Percentiles rank a stretch among this genome's conserved stretches.
Evolutionary conservation across 176 grass and related monocot species (phyloP).

Genomic region (Oryza meridionalis): DNA sequence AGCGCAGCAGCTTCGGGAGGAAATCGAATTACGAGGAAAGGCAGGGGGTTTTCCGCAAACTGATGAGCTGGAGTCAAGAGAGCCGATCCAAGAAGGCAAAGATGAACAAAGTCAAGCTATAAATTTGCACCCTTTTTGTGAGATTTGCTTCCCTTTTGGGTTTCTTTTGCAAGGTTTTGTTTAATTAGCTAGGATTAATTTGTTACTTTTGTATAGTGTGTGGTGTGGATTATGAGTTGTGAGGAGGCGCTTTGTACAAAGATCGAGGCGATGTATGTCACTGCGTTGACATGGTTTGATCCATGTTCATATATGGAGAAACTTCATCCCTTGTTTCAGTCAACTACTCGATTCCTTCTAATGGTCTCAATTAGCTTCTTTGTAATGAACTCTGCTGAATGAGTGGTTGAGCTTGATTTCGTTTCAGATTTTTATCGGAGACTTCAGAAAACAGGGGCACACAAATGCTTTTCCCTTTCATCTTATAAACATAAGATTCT

Average conservation of each 20-base stretch:
- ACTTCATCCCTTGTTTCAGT: slow-evolving; percentile 63
- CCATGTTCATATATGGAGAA: slow-evolving; percentile 54
- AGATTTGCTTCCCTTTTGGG: background rate
- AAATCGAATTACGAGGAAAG: slow-evolving; percentile 45
- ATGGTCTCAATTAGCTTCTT: background rate
- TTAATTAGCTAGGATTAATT: slow-evolving; percentile 26
- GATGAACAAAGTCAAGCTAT: slow-evolving; percentile 28
- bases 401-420: background rate
- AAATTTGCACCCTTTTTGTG: background rate
- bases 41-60: slow-evolving; percentile 52
- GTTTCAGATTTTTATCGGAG: background rate
- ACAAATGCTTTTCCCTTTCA: background rate
- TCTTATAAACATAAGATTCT: slow-evolving; percentile 1
- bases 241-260: slow-evolving; percentile 46
- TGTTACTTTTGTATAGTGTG: slow-evolving; percentile 40
- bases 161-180: background rate
- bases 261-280: slow-evolving; percentile 62
- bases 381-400: background rate
- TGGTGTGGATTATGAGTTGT: slow-evolving; percentile 19
- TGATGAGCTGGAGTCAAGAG: slow-evolving; percentile 49
- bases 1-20: slow-evolving; percentile 47
- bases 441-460: background rate
- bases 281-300: slow-evolving; percentile 52
- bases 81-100: slow-evolving; percentile 40
- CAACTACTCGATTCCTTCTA: slow-evolving; percentile 17